Evolutionary conservation across 2,329 filamentous ascomycete species (phyloP), one percentile per base, ranked within the genome.

Genomic region (Stemphylium vesicarium): DNA sequence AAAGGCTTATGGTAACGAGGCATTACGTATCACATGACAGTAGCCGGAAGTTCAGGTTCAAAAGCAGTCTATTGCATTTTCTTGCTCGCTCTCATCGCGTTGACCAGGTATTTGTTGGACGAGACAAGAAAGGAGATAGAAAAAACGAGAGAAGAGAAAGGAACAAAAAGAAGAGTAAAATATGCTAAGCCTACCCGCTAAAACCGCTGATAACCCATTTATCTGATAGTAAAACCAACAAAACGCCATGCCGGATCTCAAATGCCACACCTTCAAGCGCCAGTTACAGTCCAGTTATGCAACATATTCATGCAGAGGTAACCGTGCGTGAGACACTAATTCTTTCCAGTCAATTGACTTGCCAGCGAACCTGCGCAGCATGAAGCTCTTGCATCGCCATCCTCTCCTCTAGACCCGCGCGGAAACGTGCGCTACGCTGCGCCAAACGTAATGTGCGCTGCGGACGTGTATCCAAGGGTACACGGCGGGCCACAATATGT

Each of bases 181-280:
- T 46, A 57, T 58, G 53, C 53, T 45, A 61, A 53, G 53, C 57
- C 46, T 49, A 46, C 18, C 55, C 45, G 56, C 60, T 62, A 26
- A 59, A 59, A 63, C 31, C 50, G 53, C 56, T 56, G 47, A 59
- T 46, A 26, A 37, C 52, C 26, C 26, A 29, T 29, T 7, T 49
- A 50, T 16, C 32, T 51, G 20, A 40, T 40, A 22, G 29, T 47
- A 29, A 24, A 24, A 44, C 4, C 58, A 29, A 29, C 26, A 29
- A 29, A 29, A 63, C 58, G 54, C 60, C 62, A 50, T 57, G 46
- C 52, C 51, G 50, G 43, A 47, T 22, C 26, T 29, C 18, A 22
- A 45, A 53, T 47, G 51, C 61, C 48, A 55, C 43, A 52, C 33
- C 32, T 42, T 39, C 39, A 20, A 50, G 51, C 48, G 56, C 53